A percentile compares a stretch with the other conserved stretches of the same genome.
Evolutionary conservation across 176 grass and related monocot species (phyloP).

Genomic region (Bolboschoenus planiculmis): DNA sequence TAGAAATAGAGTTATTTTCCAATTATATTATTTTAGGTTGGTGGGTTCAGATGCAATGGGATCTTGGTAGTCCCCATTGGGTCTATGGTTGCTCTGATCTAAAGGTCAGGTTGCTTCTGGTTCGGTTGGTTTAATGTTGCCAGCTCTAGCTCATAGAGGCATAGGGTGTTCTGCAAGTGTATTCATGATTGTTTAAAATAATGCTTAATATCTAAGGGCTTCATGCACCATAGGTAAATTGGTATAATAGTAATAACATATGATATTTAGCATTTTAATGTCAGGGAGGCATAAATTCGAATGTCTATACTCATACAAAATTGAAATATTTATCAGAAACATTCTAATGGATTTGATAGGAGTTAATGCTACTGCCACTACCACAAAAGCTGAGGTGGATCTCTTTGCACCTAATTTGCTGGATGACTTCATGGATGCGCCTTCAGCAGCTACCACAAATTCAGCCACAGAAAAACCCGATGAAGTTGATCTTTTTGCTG

Average conservation of each 20-base stretch:
- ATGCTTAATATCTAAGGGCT: background rate
- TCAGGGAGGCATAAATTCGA: background rate
- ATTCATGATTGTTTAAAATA: background rate
- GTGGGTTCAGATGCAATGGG: slow-evolving; percentile 14
- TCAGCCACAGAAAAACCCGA: slow-evolving; percentile 27
- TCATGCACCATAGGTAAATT: background rate
- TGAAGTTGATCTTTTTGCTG: slow-evolving; percentile 82
- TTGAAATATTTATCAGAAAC: background rate
- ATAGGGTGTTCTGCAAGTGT: background rate
- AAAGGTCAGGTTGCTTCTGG: background rate
- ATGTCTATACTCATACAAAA: background rate
- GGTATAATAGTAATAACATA: background rate
- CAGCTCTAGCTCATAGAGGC: no score
- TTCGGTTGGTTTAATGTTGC: background rate
- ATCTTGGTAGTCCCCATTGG: background rate
- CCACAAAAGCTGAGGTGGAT: slow-evolving; percentile 40
- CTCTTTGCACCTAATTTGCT: slow-evolving; percentile 81
- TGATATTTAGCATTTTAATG: background rate
- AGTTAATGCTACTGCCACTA: slow-evolving; percentile 30
- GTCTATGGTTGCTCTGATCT: background rate
- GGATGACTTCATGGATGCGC: slow-evolving; percentile 52
- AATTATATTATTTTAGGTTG: slow-evolving; percentile 2
- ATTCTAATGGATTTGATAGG: slow-evolving; percentile 35
- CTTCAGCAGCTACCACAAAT: slow-evolving; percentile 36
- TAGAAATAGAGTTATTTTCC: slow-evolving; percentile 16